Evolutionary conservation across 768 basidiomycete genomes (phyloP).

Genomic region (Trametes sanguinea): DNA sequence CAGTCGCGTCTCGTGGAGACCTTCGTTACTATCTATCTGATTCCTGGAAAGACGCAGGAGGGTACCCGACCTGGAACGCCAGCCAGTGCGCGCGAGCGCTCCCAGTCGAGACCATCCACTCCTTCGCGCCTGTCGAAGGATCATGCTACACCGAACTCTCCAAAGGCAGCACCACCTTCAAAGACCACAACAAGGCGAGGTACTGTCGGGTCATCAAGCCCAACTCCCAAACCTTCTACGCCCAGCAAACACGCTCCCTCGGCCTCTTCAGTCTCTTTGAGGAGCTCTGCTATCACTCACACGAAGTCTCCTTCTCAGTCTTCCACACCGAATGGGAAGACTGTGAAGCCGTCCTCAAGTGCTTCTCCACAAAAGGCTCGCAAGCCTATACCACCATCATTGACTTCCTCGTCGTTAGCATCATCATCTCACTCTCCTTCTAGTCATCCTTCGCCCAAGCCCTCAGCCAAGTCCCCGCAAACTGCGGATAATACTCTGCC

Average conservation of each 20-base stretch:
- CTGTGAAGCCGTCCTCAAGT: slow-evolving; percentile 16
- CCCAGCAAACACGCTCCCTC: slow-evolving; percentile 15
- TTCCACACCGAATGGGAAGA: slow-evolving; percentile 5
- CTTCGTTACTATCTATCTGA: slow-evolving; percentile 60
- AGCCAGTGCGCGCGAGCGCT: neutral
- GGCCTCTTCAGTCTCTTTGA: slow-evolving; percentile 2
- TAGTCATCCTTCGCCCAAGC: neutral
- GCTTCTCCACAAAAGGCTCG: slow-evolving; percentile 24
- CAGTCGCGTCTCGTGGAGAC: slow-evolving; percentile 77
- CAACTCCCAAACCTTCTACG: slow-evolving; percentile 10
- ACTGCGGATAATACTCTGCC: neutral
- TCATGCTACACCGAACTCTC: slow-evolving; percentile 1
- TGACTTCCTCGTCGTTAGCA: neutral
- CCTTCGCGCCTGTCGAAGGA: slow-evolving; percentile 12
- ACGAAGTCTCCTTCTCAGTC: slow-evolving; percentile 19
- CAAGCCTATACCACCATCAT: slow-evolving; percentile 9
- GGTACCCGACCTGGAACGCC: slow-evolving; percentile 1
- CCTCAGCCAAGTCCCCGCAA: neutral
- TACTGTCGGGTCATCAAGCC: slow-evolving; percentile 4
- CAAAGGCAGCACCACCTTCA: neutral
- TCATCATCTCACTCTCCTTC: neutral
- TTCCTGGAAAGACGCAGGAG: slow-evolving; percentile 19
- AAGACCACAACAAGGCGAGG: slow-evolving; percentile 31
- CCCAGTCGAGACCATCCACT: slow-evolving; percentile 6
- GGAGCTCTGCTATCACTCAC: neutral